Percentiles rank a stretch among this genome's conserved stretches.
Evolutionary conservation across 495 filamentous ascomycete genomes (phyloP).

Genomic region (Parachaetomium inaequale): DNA sequence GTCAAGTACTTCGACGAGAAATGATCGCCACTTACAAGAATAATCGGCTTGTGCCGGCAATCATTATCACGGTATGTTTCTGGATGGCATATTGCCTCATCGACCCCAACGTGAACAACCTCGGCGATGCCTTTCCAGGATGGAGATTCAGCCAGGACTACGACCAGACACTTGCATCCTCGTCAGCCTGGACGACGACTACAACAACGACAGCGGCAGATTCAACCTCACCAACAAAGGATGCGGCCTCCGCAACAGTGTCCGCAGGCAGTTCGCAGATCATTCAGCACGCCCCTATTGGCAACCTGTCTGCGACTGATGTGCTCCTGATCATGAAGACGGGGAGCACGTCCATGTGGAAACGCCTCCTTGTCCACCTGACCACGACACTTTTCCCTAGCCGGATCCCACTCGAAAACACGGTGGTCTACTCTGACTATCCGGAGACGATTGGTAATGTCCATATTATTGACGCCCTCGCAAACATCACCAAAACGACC

Average conservation of each 20-base stretch:
- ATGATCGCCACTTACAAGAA: conserved; percentile 15
- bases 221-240: neutral
- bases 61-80: conserved; percentile 9
- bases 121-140: neutral
- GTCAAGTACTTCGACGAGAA: neutral
- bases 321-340: conserved; percentile 17
- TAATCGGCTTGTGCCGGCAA: conserved; percentile 13
- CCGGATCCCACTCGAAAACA: conserved; percentile 9
- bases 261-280: neutral
- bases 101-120: conserved; percentile 6
- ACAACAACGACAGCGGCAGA: neutral
- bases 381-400: conserved; percentile 9
- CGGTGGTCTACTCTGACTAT: conserved; percentile 14
- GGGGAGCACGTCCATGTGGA: conserved; percentile 15
- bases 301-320: neutral
- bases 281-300: neutral
- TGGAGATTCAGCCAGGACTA: neutral
- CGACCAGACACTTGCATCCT: neutral
- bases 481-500: conserved; percentile 10
- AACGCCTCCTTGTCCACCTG: conserved; percentile 16
- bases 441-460: conserved; percentile 3
- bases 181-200: neutral
- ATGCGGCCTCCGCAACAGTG: neutral
- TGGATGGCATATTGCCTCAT: conserved; percentile 10
- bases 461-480: conserved; percentile 11